Evolutionary conservation across 768 basidiomycete genomes (phyloP).

Genomic region (Calvatia gigantea): DNA sequence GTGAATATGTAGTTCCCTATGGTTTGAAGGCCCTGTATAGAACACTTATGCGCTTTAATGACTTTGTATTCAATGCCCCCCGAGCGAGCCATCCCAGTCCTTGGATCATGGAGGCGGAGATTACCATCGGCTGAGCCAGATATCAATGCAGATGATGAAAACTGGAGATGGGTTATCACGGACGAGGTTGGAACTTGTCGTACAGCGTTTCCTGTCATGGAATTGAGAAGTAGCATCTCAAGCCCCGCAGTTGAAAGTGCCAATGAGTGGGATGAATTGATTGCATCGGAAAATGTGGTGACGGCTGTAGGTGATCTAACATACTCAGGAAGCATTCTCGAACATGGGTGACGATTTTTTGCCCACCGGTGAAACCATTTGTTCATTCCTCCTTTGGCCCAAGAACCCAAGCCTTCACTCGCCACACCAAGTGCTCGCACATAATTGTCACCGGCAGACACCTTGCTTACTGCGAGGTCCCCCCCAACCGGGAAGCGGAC

Average conservation of each 20-base stretch:
- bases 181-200: constrained; percentile 57
- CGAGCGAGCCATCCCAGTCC: constrained; percentile 51
- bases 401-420: constrained; percentile 70
- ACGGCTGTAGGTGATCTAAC: constrained; percentile 29
- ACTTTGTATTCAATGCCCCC: constrained; percentile 42
- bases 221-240: constrained; percentile 69
- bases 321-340: neutral
- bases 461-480: constrained; percentile 64
- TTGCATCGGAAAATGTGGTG: constrained; percentile 43
- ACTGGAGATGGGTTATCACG: constrained; percentile 60
- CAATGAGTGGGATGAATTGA: constrained; percentile 49
- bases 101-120: constrained; percentile 68
- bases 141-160: constrained; percentile 59
- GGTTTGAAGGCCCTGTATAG: constrained; percentile 77
- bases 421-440: constrained; percentile 60
- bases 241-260: constrained; percentile 57
- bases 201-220: constrained; percentile 63
- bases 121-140: constrained; percentile 74
- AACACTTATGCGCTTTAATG: constrained; percentile 77
- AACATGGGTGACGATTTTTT: too few species aligned
- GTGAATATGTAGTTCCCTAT: constrained; percentile 81
- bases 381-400: constrained; percentile 83
- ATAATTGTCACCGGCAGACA: constrained; percentile 76
- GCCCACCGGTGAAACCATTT: constrained; percentile 77
- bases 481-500: constrained; percentile 75